Base-by-base conservation (phyloP, 2,329 filamentous ascomycete genomes). In the Botryotinia globosa region DNA sequence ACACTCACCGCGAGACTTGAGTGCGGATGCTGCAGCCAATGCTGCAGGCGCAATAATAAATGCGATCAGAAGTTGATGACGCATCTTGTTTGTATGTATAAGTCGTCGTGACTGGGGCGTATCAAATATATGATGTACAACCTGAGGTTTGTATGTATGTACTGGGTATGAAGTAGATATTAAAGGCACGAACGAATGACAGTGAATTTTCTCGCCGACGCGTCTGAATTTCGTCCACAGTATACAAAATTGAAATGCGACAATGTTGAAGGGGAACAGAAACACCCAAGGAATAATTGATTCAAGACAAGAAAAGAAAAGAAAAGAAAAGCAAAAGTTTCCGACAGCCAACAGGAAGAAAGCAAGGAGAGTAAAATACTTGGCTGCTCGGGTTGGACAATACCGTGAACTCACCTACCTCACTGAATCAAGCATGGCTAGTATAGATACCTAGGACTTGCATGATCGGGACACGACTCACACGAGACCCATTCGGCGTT, bases 1-100 rank as follows among this genome's bases (percentile, higher is more conserved):
- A 73, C 80, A 81, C 8, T 48, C 56, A 45, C 63, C 45, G 32
- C 63, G 32, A 44, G 56, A 34, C 32, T 58, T 39, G 25, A 58
- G 51, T 29, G 32, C n/a, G 25, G 39, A 48, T 72, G 51, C 16
- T 25, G 51, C 51, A n/a, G 63, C 70, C 45, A 58, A 58, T 72
- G 48, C 64, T 51, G 64, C 48, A 37, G 63, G 64, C 32, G 71
- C 71, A 68, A 72, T n/a, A 39, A 72, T n/a, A 39, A 72, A 45
- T 48, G 69, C 62, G 37, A 72, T n/a, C 34, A 63, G 16, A 44
- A 72, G 48, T 39, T 51, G 68, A 48, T 29, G 39, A 10, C 25
- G 68, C 68, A 70, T 70, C 14, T 67, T 67, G 10, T 42, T 42
- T n/a, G 25, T 54, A 66, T 66, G 56, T 56, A 37, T 62, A 16